Evolutionary conservation across 164 flowering plant genomes (phyloP).

Genomic region (Warburgia ugandensis): DNA sequence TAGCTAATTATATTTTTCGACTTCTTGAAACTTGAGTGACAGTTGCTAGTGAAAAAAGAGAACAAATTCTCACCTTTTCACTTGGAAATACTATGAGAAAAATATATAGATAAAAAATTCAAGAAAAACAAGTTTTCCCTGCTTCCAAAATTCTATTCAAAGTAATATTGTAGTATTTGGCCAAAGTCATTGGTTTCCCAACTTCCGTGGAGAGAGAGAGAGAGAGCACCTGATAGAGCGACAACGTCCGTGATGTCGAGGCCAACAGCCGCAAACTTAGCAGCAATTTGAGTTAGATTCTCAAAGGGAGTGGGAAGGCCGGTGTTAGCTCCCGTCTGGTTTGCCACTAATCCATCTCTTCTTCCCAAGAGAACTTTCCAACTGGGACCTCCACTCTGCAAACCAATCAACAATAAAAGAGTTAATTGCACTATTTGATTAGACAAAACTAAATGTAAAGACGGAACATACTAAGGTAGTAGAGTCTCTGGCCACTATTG

Average conservation of each 20-base stretch:
- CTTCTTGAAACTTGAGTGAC: too few relatives aligned
- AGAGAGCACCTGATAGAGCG: constrained; percentile 60
- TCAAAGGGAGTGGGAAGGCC: constrained; percentile 62
- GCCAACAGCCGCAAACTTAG: constrained; percentile 50
- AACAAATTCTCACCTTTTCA: too few relatives aligned
- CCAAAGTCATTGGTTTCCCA: too few relatives aligned
- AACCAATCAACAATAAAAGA: background rate
- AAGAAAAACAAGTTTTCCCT: too few relatives aligned
- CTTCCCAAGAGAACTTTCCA: constrained; percentile 71
- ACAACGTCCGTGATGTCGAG: constrained; percentile 64
- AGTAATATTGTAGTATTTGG: too few relatives aligned
- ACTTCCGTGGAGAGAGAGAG: too few relatives aligned
- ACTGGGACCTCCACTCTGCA: constrained; percentile 73
- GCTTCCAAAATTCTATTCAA: too few relatives aligned
- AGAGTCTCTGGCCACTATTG: constrained; percentile 66
- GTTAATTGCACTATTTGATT: too few relatives aligned
- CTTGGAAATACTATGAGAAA: too few relatives aligned
- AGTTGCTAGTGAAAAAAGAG: too few relatives aligned
- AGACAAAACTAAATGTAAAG: background rate
- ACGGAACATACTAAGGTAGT: constrained; percentile 47
- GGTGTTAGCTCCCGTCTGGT: constrained; percentile 40
- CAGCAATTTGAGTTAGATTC: constrained; percentile 20
- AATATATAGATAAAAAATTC: too few relatives aligned
- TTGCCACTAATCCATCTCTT: constrained; percentile 61
- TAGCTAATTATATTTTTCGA: too few relatives aligned